Percentiles rank a stretch among this genome's conserved stretches.
Evolutionary conservation across 306 rosid genomes (phyloP).

Genomic region (Inga oerstediana): DNA sequence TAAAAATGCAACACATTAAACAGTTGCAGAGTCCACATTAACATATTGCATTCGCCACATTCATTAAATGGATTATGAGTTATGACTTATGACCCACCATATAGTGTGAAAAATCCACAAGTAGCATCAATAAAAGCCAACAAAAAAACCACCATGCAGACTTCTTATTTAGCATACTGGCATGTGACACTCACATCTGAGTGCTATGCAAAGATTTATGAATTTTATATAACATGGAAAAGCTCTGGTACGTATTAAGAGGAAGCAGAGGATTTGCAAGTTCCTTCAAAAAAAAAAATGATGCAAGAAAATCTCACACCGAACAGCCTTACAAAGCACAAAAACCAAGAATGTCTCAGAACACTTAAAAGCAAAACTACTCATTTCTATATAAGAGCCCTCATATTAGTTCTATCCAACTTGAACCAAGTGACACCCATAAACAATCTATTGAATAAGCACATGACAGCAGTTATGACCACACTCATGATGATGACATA

Average conservation of each 20-base stretch:
- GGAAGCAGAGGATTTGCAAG: not conserved
- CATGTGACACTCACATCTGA: not conserved
- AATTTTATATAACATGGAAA: not conserved
- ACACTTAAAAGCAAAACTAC: constrained; percentile 4
- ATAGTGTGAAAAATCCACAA: constrained; percentile 4
- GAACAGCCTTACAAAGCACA: constrained; percentile 26
- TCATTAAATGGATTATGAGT: not conserved
- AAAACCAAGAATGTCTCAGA: constrained; percentile 3
- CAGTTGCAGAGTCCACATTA: not conserved
- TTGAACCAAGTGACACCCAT: constrained; percentile 24
- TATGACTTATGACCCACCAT: not conserved
- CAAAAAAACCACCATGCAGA: not conserved
- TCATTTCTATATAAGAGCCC: constrained; percentile 5
- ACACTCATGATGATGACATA: constrained; percentile 8
- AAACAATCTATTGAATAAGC: constrained; percentile 12
- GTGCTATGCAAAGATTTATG: constrained; percentile 5
- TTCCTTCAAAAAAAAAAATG: not conserved
- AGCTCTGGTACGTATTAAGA: not conserved
- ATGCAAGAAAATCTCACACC: constrained; percentile 6
- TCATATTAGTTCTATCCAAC: constrained; percentile 7
- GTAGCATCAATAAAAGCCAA: constrained; percentile 27
- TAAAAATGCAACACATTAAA: not conserved
- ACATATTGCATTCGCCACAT: constrained; percentile 12
- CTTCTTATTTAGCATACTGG: not conserved
- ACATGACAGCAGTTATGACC: constrained; percentile 1